Percentiles rank a stretch among this genome's conserved stretches.
These are phyloP conservation scores for Teratosphaeriaceae sp. DNA, from an alignment of 2,329 filamentous ascomycete species.

Conservation along the genomic window DNA sequence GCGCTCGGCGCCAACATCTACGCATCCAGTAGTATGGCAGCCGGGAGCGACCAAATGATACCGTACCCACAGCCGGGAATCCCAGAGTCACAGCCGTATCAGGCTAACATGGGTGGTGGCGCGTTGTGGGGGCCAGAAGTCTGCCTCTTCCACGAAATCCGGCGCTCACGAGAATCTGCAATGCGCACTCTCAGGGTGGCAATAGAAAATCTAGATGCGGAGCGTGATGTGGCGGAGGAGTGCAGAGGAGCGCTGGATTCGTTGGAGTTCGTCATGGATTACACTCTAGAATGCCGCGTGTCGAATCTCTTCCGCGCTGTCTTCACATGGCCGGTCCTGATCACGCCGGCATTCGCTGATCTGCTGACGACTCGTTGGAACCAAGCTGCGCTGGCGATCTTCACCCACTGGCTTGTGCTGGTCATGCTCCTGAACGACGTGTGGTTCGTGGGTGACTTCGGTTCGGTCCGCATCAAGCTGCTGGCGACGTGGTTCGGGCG, in stretches of 20 bases:
- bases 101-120: not conserved
- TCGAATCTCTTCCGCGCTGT: constrained; percentile 6
- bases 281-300: not conserved
- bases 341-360: constrained; percentile 1
- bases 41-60: not conserved
- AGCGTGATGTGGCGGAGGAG: not conserved
- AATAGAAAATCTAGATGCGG: not conserved
- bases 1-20: not conserved
- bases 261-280: not conserved
- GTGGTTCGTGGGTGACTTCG: constrained; percentile 7
- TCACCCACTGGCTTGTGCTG: constrained; percentile 8
- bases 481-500: not conserved
- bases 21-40: not conserved
- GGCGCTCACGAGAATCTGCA: not conserved
- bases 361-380: constrained; percentile 1
- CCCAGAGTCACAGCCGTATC: not conserved
- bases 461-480: constrained; percentile 4
- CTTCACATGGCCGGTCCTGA: constrained; percentile 7
- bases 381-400: constrained; percentile 1
- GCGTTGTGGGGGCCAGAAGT: not conserved
- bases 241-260: not conserved
- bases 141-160: not conserved
- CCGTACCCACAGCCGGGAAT: not conserved
- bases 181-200: not conserved
- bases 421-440: constrained; percentile 3